A percentile compares a stretch with the other conserved stretches of the same genome.
Conservation (phyloP, 208 protist species). For the Wallacemonas collosoma region DNA sequence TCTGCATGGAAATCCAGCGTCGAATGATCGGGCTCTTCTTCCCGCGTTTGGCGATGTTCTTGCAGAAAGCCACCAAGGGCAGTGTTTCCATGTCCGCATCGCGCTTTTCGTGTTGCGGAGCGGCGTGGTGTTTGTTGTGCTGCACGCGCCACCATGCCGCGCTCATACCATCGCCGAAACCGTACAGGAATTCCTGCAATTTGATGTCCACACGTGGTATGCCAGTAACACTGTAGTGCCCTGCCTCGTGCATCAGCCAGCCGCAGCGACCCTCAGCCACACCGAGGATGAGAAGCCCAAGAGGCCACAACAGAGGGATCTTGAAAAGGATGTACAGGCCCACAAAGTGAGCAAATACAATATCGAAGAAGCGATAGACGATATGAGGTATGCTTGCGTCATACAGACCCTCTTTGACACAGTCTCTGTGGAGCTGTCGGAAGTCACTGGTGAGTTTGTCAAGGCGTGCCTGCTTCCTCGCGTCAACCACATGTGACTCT, state of each 20-base stretch:
- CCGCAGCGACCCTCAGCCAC: conserved; percentile 75
- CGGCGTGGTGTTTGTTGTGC: conserved; percentile 84
- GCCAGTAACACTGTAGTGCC: conserved; percentile 71
- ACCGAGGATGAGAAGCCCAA: conserved; percentile 56
- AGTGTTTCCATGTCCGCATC: conserved; percentile 81
- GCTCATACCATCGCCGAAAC: conserved; percentile 74
- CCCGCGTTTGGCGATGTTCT: conserved; percentile 41
- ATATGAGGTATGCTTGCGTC: conserved; percentile 57
- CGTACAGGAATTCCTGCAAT: conserved; percentile 71
- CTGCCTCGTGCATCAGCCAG: conserved; percentile 81
- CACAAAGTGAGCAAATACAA: conserved; percentile 53
- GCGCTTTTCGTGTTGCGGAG: conserved; percentile 70
- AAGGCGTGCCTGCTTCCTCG: conserved; percentile 44
- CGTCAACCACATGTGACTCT: conserved; percentile 18
- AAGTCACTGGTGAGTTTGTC: conserved; percentile 62
- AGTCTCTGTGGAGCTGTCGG: conserved; percentile 42
- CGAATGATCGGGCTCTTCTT: conserved; percentile 40
- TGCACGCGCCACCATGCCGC: conserved; percentile 76
- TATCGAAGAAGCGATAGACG: conserved; percentile 59
- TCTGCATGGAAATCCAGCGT: conserved; percentile 67
- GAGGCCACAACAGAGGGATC: conserved; percentile 34
- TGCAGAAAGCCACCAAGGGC: conserved; percentile 83
- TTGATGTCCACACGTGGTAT: conserved; percentile 58
- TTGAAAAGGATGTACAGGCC: conserved; percentile 60
- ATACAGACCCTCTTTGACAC: conserved; percentile 57